Conservation (phyloP, 139 green algal species). For the Coccomyxa sp. region DNA sequence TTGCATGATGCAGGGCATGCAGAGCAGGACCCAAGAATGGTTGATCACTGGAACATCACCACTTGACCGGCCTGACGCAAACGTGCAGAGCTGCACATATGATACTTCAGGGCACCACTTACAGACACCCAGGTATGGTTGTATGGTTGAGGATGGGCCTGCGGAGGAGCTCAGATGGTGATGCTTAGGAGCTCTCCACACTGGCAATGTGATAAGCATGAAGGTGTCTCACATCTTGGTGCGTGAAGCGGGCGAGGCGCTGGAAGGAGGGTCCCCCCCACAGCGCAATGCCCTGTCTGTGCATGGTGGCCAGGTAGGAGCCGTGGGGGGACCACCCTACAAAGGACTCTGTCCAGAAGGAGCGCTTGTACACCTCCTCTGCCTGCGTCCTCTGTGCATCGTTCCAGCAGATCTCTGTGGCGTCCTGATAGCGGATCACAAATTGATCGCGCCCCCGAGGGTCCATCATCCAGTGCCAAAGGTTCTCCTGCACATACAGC, state of each 20-base stretch:
- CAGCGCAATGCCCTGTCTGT: slow-evolving; percentile 82
- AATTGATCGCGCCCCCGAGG: slow-evolving; percentile 94
- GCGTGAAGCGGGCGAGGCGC: slow-evolving; percentile 63
- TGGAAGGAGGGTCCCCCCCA: slow-evolving; percentile 84
- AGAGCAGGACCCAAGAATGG: too few relatives aligned
- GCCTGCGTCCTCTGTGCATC: slow-evolving; percentile 39
- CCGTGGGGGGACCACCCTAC: slow-evolving; percentile 89
- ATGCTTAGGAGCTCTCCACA: too few relatives aligned
- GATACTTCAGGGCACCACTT: too few relatives aligned
- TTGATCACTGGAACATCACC: too few relatives aligned
- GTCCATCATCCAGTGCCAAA: slow-evolving; percentile 89
- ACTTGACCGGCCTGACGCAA: too few relatives aligned
- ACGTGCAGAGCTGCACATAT: too few relatives aligned
- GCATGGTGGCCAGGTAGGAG: slow-evolving; percentile 80
- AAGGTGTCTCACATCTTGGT: slow-evolving; percentile 29
- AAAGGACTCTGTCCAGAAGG: slow-evolving; percentile 91
- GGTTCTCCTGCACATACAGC: slow-evolving; percentile 63
- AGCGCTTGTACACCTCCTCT: slow-evolving; percentile 55
- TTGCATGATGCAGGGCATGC: too few relatives aligned
- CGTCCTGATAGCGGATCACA: slow-evolving; percentile 75
- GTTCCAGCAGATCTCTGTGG: slow-evolving; percentile 81
- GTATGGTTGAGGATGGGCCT: too few relatives aligned
- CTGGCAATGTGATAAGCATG: too few relatives aligned
- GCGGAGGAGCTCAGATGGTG: too few relatives aligned
- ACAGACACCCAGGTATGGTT: too few relatives aligned